Base-by-base conservation (phyloP, 139 green algal species). In the Chlorella ohadii region DNA sequence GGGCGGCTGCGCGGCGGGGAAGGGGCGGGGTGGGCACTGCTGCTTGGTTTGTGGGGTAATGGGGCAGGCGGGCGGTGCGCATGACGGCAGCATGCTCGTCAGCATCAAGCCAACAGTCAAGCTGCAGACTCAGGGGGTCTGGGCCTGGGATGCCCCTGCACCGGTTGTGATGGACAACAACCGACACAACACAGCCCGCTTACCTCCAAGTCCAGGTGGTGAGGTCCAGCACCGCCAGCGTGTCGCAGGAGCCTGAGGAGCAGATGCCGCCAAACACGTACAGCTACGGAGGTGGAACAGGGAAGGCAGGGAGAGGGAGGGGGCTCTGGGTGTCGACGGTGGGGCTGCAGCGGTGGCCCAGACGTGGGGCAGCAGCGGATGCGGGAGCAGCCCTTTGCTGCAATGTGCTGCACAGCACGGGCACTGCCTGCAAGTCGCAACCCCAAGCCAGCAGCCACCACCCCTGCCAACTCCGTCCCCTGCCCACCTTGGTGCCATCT, bases 251-350 rank as follows among this genome's bases (percentile, higher is more conserved):
- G 57, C 57, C 59, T 3, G 13, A 13, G 2, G 39, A 31, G 1
- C 11, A 27, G 59, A 82, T 82, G 76, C 76, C 76, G 16, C 76
- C 76, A 39, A 82, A 82, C 22, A 71, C 71, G 57, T 72, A 82
- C 33, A 82, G 34, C 76, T 82, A n/a, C n/a, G n/a, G n/a, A n/a
- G n/a, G 36, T 15, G 47, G 34, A 7, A 33, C 38, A 33, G 38
- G n/a, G 38, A 11, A 28, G 65, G 13, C 25, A 41, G 65, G 65
- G 34, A 3, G 5, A 19, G 20, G 36, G 67, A 55, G 13, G 67
- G 20, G 67, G 19, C 2, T 33, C 23, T 19, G 25, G 20, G 59
- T 19, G 51, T 19, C 2, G 15, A 22, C 11, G 15, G 15, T 23
- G 15, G 15, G 51, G 51, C 51, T 4, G 51, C 51, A 59, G 44